Evolutionary conservation across 257 asterid genomes (phyloP), one percentile per base, ranked within the genome.

Genomic region (Avicennia marina): DNA sequence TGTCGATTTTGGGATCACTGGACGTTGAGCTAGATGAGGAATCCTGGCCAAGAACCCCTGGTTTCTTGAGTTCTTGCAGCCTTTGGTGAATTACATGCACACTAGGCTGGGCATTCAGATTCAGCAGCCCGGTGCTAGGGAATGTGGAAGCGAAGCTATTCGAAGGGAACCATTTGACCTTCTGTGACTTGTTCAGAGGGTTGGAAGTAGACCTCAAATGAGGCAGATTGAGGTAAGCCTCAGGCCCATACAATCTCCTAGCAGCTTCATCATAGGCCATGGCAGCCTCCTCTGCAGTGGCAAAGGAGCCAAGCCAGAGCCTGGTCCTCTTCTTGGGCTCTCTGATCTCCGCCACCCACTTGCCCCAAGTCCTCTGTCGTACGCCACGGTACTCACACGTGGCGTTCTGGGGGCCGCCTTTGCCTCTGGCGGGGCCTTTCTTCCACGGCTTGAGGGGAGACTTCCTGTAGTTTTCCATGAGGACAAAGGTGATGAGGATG

Each of bases 261-360:
- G 98, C 98, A 0, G 98, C 98, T 63, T 91, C 98, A 51, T 88
- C 97, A 8, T 91, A 91, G 1, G 98, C 98, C 94, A 88, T 85
- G 56, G 97, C 98, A 0, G 98, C 97, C 69, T 88, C 98, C 54
- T 91, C 97, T 0, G 97, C 98, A 0, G 95, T 91, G 13, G 97
- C 74, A 9, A 85, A 91, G 7, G 97, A 91, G 53, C 97, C 98
- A 4, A 91, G 77, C 98, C 97, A 91, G 29, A 91, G 81, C 11
- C 98, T 69, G 50, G 86, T 83, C 39, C 98, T 68, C 75, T 90
- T 87, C 81, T 87, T 85, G 1, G 96, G 98, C 56, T 87, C 96
- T 21, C 98, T 73, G 64, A 90, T 90, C 66, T 90, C 98, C 0
- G 96, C 98, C 20, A 90, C 93, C 95, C 94, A 85, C 60, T 91